Conservation (phyloP, 2,329 filamentous ascomycete species). For the Phialemoniopsis sp. region DNA sequence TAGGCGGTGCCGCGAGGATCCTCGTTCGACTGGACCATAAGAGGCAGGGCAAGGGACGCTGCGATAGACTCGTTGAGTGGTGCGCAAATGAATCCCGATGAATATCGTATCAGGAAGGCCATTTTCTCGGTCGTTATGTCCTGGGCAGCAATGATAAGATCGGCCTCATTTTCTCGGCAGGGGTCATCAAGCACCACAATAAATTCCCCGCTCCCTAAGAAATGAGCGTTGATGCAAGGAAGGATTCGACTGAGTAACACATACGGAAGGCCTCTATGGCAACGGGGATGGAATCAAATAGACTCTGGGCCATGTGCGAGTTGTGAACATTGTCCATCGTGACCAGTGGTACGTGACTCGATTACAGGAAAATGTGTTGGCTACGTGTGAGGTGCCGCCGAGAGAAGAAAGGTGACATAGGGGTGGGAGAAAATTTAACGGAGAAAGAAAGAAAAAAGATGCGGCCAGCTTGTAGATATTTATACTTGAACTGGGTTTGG, state of each 20-base stretch:
- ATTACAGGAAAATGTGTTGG: no score
- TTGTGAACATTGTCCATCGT: no score
- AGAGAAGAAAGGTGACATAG: no score
- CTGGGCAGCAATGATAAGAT: slow-evolving; percentile 90
- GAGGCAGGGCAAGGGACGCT: slow-evolving; percentile 70
- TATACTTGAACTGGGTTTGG: no score
- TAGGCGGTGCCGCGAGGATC: slow-evolving; percentile 92
- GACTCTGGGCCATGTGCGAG: no score
- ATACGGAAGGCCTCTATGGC: slow-evolving; percentile 61
- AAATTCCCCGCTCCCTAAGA: slow-evolving; percentile 79
- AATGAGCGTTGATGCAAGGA: no score
- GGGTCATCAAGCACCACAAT: slow-evolving; percentile 92
- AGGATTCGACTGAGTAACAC: slow-evolving; percentile 18
- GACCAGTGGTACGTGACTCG: no score
- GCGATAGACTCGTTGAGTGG: slow-evolving; percentile 71
- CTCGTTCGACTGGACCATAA: slow-evolving; percentile 74
- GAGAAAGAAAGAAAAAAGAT: no score
- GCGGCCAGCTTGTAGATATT: no score
- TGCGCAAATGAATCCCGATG: slow-evolving; percentile 86
- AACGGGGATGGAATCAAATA: slow-evolving; percentile 64
- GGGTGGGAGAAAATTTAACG: no score
- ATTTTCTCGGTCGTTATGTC: slow-evolving; percentile 84
- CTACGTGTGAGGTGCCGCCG: no score
- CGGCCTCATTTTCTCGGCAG: slow-evolving; percentile 94
- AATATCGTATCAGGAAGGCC: slow-evolving; percentile 92